phyloP scores from a whole-genome alignment of 129 eudicot species.

The Escallonia rubra region DNA sequence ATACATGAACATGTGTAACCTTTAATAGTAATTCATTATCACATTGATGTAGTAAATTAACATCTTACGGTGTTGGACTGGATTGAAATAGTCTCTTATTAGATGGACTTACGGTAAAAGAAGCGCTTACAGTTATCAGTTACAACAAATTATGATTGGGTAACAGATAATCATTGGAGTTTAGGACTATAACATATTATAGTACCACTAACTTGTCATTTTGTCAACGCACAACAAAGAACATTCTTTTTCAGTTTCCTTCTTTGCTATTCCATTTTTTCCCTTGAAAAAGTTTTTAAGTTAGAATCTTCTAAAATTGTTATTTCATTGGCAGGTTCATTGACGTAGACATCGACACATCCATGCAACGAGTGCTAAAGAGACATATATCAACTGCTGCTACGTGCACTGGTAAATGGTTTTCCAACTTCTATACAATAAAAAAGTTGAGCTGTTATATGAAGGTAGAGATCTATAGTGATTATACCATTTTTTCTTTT shows the following conservation, averaged over 20 bases:
- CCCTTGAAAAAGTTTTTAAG: neutral
- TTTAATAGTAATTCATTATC: too few species aligned
- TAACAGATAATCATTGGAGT: too few species aligned
- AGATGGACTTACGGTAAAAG: too few species aligned
- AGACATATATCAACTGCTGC: slow-evolving; percentile 81
- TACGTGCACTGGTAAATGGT: slow-evolving; percentile 6
- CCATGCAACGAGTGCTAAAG: slow-evolving; percentile 78
- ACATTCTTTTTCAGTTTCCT: neutral
- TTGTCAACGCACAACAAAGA: neutral
- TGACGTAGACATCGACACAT: slow-evolving; percentile 65
- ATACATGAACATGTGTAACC: too few species aligned
- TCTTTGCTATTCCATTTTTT: neutral
- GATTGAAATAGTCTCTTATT: too few species aligned
- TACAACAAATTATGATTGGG: too few species aligned
- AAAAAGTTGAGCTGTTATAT: neutral
- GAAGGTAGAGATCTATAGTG: neutral
- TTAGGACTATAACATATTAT: too few species aligned
- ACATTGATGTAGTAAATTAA: too few species aligned
- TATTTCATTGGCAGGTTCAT: slow-evolving; percentile 56
- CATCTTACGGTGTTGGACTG: too few species aligned
- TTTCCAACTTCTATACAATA: neutral
- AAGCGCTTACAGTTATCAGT: too few species aligned
- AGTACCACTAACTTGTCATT: too few species aligned
- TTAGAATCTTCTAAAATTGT: neutral
- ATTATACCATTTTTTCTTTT: neutral